Percentiles rank a stretch among this genome's conserved stretches.
Conservation (phyloP, 2,329 filamentous ascomycete species). For the Escovopsis weberi region DNA sequence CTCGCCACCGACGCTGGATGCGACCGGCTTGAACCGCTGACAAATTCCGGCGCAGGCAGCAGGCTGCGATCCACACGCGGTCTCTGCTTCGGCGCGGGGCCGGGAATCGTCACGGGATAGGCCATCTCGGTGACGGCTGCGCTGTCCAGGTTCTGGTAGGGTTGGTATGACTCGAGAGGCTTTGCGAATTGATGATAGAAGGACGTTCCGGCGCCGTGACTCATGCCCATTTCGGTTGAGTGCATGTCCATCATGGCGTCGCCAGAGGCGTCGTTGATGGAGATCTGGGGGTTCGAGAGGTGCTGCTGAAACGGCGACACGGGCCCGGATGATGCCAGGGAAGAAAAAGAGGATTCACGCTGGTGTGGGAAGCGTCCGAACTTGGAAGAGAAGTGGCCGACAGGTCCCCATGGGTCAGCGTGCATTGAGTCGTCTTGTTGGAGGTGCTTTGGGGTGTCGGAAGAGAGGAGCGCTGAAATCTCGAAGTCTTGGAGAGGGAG, state of each 20-base stretch:
- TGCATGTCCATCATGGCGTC: slow-evolving; percentile 32
- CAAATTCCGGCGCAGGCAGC: slow-evolving; percentile 31
- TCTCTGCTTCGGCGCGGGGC: slow-evolving; percentile 16
- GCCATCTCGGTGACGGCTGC: slow-evolving; percentile 23
- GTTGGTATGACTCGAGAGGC: slow-evolving; percentile 27
- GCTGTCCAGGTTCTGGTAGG: slow-evolving; percentile 24
- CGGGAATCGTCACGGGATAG: slow-evolving; percentile 26
- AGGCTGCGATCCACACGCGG: slow-evolving; percentile 27
- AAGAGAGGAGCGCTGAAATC: slow-evolving; percentile 6
- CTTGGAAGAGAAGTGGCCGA: slow-evolving; percentile 24
- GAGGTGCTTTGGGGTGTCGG: neutral
- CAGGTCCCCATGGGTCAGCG: slow-evolving; percentile 25
- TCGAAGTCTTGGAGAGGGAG: slow-evolving; percentile 8
- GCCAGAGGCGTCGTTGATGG: slow-evolving; percentile 32
- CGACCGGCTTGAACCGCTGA: slow-evolving; percentile 27
- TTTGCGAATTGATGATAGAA: slow-evolving; percentile 33
- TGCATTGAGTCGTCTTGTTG: slow-evolving; percentile 21
- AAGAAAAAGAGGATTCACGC: slow-evolving; percentile 47
- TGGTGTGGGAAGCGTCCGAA: slow-evolving; percentile 33
- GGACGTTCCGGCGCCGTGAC: slow-evolving; percentile 15
- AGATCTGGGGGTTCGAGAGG: slow-evolving; percentile 43
- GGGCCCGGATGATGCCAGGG: slow-evolving; percentile 44
- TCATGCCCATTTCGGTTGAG: slow-evolving; percentile 11
- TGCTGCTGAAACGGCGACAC: slow-evolving; percentile 42
- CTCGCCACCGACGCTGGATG: slow-evolving; percentile 43